These are phyloP conservation scores for Cryptosporidium baileyi DNA, from an alignment of 169 alveolate species.

Conservation along the genomic window DNA sequence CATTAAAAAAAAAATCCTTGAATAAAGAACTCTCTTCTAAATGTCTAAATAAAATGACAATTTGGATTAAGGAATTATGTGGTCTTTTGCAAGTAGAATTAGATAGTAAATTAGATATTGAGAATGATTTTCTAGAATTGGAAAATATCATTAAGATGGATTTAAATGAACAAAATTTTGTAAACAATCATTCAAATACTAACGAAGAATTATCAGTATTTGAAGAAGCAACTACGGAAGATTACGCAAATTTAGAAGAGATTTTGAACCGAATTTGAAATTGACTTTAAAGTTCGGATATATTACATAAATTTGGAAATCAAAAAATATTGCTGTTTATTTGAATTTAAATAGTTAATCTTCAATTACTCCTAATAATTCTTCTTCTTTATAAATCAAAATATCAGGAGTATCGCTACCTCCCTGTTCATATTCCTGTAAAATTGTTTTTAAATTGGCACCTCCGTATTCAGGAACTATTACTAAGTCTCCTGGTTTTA, in stretches of 20 bases:
- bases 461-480: constrained; percentile 54
- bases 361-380: constrained; percentile 28
- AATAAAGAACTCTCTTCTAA: not conserved
- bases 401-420: not conserved
- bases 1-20: constrained; percentile 2
- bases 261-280: not conserved
- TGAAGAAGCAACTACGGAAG: not conserved
- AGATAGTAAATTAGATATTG: not conserved
- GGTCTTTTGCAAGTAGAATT: not conserved
- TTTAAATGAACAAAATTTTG: not conserved
- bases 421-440: not conserved
- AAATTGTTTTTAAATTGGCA: not conserved
- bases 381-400: constrained; percentile 41
- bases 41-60: constrained; percentile 4
- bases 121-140: not conserved
- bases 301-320: not conserved
- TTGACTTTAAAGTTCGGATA: too few relatives aligned
- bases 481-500: constrained; percentile 53
- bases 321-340: not conserved
- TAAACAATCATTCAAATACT: not conserved
- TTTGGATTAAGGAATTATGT: constrained; percentile 28
- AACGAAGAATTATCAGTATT: not conserved
- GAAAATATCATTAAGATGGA: not conserved
- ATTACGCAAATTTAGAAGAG: constrained; percentile 12
- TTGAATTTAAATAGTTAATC: not conserved